Evolutionary conservation across 768 basidiomycete species (phyloP).

Genomic region (Boletus rubropictus): DNA sequence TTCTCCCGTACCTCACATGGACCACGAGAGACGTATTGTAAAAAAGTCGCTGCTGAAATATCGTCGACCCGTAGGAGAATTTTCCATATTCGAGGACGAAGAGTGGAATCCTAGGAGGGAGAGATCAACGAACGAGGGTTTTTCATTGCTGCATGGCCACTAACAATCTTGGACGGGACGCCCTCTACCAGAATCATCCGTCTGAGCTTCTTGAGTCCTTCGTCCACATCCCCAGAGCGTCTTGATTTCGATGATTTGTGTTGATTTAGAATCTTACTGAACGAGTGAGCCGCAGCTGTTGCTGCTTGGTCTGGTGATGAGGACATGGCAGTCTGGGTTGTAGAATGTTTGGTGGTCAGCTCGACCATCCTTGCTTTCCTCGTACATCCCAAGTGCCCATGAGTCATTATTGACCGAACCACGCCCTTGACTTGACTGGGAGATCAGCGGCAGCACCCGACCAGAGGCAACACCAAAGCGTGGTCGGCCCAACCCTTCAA

Average conservation of each 20-base stretch:
- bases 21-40: slow-evolving; percentile 74
- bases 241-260: slow-evolving; percentile 65
- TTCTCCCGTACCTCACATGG: slow-evolving; percentile 87
- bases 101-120: slow-evolving; percentile 58
- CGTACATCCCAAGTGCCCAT: not conserved
- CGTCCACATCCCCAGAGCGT: slow-evolving; percentile 62
- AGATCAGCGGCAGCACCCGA: slow-evolving; percentile 6
- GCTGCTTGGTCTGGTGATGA: slow-evolving; percentile 25
- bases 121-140: not conserved
- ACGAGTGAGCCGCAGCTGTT: slow-evolving; percentile 56
- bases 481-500: not conserved
- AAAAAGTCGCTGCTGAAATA: slow-evolving; percentile 67
- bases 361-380: not conserved
- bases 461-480: slow-evolving; percentile 10
- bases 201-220: slow-evolving; percentile 79
- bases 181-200: slow-evolving; percentile 88
- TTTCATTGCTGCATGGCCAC: slow-evolving; percentile 25
- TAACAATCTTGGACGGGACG: slow-evolving; percentile 71
- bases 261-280: slow-evolving; percentile 74
- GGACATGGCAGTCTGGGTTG: slow-evolving; percentile 16
- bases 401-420: not conserved
- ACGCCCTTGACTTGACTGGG: not conserved
- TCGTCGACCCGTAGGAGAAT: slow-evolving; percentile 80
- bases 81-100: slow-evolving; percentile 93
- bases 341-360: slow-evolving; percentile 5